These are phyloP conservation scores for Phytophthora cactorum DNA, from an alignment of 352 stramenopile species.

Conservation along the genomic window DNA sequence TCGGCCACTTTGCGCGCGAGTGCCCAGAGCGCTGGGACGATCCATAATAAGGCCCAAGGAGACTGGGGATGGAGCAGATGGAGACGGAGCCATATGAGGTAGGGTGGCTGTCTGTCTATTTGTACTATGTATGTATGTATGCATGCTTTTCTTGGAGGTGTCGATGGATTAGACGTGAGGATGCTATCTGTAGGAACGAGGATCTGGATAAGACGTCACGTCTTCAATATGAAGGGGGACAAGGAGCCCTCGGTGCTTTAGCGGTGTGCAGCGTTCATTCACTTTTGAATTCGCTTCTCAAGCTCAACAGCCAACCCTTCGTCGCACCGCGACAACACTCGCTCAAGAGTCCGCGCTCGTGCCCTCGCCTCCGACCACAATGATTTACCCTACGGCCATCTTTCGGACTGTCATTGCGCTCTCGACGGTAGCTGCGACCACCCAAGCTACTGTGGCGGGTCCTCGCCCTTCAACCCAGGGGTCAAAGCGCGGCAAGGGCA, in stretches of 20 bases:
- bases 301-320: constrained; percentile 29
- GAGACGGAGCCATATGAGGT: constrained; percentile 6
- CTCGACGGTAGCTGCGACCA: too few species aligned
- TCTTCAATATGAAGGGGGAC: constrained; percentile 21
- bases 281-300: constrained; percentile 37
- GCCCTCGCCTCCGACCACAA: too few species aligned
- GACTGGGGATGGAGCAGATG: not conserved
- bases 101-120: constrained; percentile 1
- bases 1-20: constrained; percentile 35
- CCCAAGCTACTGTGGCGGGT: too few species aligned
- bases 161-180: constrained; percentile 11
- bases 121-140: not conserved
- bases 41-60: constrained; percentile 5
- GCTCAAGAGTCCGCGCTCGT: too few species aligned
- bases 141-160: constrained; percentile 14
- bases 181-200: constrained; percentile 22
- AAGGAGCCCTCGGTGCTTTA: constrained; percentile 13
- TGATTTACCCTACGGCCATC: too few species aligned
- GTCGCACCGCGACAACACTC: constrained; percentile 12
- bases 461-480: too few species aligned
- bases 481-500: too few species aligned
- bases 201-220: constrained; percentile 23
- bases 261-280: constrained; percentile 6
- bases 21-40: constrained; percentile 27
- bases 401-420: too few species aligned